Conservation (phyloP, 225 moss, liverwort and hornwort species). For the Antitrichia curtipendula region DNA sequence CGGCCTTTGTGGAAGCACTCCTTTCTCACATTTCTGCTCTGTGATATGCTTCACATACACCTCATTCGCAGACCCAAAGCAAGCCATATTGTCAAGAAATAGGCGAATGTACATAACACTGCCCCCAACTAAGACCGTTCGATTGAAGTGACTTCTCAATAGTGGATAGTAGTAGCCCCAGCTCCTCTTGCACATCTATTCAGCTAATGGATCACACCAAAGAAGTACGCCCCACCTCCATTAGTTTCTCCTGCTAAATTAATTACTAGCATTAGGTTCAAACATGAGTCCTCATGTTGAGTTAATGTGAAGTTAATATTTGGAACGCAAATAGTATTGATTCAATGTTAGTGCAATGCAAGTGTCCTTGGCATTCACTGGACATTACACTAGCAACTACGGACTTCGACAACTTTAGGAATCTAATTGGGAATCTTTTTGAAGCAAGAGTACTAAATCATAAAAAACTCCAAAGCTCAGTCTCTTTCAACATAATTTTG, state of each 20-base stretch:
- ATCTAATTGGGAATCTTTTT: not conserved
- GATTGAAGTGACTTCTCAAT: constrained; percentile 34
- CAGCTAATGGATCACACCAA: not conserved
- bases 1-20: constrained; percentile 98
- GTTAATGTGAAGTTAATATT: too few species aligned
- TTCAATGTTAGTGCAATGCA: too few species aligned
- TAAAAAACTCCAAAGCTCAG: not conserved
- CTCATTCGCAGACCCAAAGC: constrained; percentile 64
- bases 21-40: constrained; percentile 64
- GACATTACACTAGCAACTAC: not conserved
- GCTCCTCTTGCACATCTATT: constrained; percentile 49
- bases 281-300: not conserved
- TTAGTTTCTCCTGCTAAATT: not conserved
- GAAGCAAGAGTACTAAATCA: not conserved
- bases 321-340: too few species aligned
- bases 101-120: constrained; percentile 78
- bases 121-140: constrained; percentile 54
- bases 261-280: not conserved
- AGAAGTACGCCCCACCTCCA: not conserved
- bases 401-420: not conserved
- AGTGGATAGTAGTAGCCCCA: constrained; percentile 27
- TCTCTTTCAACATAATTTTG: not conserved
- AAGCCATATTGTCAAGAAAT: constrained; percentile 70
- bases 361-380: not conserved
- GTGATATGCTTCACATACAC: constrained; percentile 73